Base-by-base conservation (phyloP, 306 rosid species). In the Begonia fuchsioides region DNA sequence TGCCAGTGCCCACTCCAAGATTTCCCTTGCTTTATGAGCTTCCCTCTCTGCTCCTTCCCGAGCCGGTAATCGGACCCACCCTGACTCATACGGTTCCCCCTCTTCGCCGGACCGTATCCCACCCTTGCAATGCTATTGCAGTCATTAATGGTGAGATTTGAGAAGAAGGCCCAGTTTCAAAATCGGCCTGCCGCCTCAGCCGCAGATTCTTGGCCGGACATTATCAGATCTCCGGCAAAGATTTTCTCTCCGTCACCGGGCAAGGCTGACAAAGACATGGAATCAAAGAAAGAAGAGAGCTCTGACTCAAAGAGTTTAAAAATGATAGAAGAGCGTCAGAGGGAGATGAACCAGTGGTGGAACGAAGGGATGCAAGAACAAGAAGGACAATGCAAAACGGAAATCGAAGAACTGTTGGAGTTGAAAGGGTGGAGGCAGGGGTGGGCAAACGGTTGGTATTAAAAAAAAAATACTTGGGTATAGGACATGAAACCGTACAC, bases 361-460 rank as follows among this genome's bases (percentile, higher is more conserved):
- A 58, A 39, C 3, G 55, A 58, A 49, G 26, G 49, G 1, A 39
- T 58, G 49, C 12, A 17, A 4, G 62, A 58, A 48, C 12, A 58
- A n/a, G 55, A 58, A 12, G 20, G 15, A 56, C 44, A 32, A 38
- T n/a, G 55, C 20, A 54, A 48, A 8, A 26, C 39, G 16, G 55
- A 19, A 2, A 52, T 43, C 9, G 62, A 58, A 49, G 63, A 49
- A 17, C 26, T 4, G 63, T 58, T 43, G 54, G 55, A 10, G 63
- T 58, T 8, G 63, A 58, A 14, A 49, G 54, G 2, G 55, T 58
- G n/a, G 62, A 54, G n/a, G n/a, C n/a, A n/a, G n/a, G n/a, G n/a
- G n/a, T n/a, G n/a, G n/a, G n/a, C n/a, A n/a, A n/a, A n/a, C n/a
- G n/a, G n/a, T n/a, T n/a, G n/a, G n/a, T n/a, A n/a, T n/a, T n/a